Evolutionary conservation across 2,329 filamentous ascomycete species (phyloP), one percentile per base, ranked within the genome.

Genomic region (Diaporthe nobilis): DNA sequence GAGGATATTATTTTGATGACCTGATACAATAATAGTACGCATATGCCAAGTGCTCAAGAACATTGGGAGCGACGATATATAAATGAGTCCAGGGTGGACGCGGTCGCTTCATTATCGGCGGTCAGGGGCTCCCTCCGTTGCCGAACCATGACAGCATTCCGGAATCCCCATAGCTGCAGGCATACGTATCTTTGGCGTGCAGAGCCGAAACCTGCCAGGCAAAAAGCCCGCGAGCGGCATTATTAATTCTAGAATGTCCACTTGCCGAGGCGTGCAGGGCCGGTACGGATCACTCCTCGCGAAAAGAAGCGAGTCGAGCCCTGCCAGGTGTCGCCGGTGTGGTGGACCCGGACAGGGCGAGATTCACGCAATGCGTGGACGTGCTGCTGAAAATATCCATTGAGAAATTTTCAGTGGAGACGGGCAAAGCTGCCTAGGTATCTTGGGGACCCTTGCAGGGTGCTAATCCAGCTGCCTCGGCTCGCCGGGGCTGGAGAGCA

Each of bases 231-330:
- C 28, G 25, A 55, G 20, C 34, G 47, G 47, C 44, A 65, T 61
- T 53, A 65, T 65, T 42, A 61, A 51, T 57, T 17, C 34, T 15
- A 37, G 7, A 13, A 67, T 47, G 42, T 39, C 75, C 75, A 76
- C 75, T 76, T 76, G 65, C 75, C 75, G 72, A 74, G 75, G 75
- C 51, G 75, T 44, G 20, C 7, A 72, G 70, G 75, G 75, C 57
- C 55, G 28, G 31, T 22, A 57, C 12, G 58, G 31, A n/a, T 37
- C 51, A 22, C 20, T 70, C 15, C 15, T 15, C 34, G 49, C 44
- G 44, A 44, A 17, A 63, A 53, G 42, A 49, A 39, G n/a, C 42
- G 51, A 55, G 58, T 17, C 49, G 71, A 65, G 57, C 57, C 71
- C 25, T 53, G 57, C 37, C 57, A 58, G 58, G 17, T 61, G 44